Conservation (phyloP, 805 yeast genomes). For the Yarrowia divulgata region DNA sequence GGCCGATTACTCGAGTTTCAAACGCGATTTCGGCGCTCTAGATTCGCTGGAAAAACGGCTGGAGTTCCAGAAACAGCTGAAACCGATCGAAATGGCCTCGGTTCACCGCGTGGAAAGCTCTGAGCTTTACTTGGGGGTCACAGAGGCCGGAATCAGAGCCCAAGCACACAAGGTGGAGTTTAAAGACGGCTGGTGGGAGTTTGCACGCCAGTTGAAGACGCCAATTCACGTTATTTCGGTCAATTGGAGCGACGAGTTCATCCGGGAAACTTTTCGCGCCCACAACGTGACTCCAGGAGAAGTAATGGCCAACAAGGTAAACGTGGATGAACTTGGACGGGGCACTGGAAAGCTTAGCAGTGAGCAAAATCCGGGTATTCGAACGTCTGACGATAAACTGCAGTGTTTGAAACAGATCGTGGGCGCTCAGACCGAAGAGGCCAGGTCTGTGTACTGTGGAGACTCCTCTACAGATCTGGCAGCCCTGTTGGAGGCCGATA, state of each 20-base stretch:
- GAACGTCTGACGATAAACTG: slow-evolving; percentile 65
- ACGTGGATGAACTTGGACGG: slow-evolving; percentile 48
- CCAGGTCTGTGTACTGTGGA: slow-evolving; percentile 58
- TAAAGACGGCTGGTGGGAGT: slow-evolving; percentile 53
- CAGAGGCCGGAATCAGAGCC: slow-evolving; percentile 47
- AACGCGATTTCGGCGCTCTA: slow-evolving; percentile 48
- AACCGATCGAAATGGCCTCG: slow-evolving; percentile 58
- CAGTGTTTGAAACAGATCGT: slow-evolving; percentile 44
- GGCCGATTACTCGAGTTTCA: slow-evolving; percentile 51
- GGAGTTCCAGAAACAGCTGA: slow-evolving; percentile 56
- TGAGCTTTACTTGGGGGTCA: slow-evolving; percentile 56
- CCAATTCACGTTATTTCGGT: slow-evolving; percentile 62
- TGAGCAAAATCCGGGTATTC: slow-evolving; percentile 47
- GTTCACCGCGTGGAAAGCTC: slow-evolving; percentile 54
- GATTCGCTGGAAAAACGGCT: slow-evolving; percentile 54
- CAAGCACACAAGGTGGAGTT: slow-evolving; percentile 54
- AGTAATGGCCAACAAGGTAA: slow-evolving; percentile 60
- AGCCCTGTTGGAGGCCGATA: slow-evolving; percentile 57
- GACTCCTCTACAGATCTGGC: slow-evolving; percentile 69
- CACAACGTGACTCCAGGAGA: slow-evolving; percentile 37
- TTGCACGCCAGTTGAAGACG: slow-evolving; percentile 48
- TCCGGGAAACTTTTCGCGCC: slow-evolving; percentile 49
- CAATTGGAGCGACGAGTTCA: slow-evolving; percentile 65
- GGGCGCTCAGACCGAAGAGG: slow-evolving; percentile 4
- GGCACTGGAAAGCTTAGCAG: slow-evolving; percentile 47